These are phyloP conservation scores for Ophioceras dolichostomum DNA, from an alignment of 2,329 filamentous ascomycete genomes.

Conservation along the genomic window DNA sequence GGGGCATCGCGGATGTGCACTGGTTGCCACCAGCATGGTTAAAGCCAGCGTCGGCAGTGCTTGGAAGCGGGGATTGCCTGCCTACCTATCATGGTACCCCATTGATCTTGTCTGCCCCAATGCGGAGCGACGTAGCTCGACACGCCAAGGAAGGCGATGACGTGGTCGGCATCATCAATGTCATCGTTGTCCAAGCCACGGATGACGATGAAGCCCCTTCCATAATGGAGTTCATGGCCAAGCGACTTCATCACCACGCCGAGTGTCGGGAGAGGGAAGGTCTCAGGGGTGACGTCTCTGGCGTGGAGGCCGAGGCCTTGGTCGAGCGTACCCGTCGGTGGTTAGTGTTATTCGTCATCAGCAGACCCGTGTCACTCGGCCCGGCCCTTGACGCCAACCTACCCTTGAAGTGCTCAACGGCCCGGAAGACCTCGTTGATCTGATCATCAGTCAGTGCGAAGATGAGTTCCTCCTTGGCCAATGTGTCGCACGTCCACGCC, in stretches of 20 bases:
- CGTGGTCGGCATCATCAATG: neutral
- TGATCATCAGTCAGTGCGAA: neutral
- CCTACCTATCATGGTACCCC: neutral
- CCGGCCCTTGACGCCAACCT: neutral
- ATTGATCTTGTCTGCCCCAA: neutral
- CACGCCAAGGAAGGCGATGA: neutral
- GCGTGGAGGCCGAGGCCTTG: neutral
- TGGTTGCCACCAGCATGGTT: neutral
- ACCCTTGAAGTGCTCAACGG: neutral
- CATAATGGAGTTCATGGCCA: neutral
- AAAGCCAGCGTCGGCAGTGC: neutral
- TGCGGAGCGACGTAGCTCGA: neutral
- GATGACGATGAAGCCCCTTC: neutral
- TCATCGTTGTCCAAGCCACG: neutral
- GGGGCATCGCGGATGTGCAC: neutral
- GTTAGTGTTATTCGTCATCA: no score
- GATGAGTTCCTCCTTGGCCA: neutral
- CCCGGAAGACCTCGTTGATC: neutral
- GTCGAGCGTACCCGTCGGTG: no score
- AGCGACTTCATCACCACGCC: neutral
- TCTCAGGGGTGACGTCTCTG: neutral
- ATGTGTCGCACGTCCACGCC: neutral
- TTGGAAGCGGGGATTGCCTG: neutral
- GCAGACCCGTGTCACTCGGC: neutral
- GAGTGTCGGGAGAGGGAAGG: neutral